phyloP scores from a whole-genome alignment of 495 filamentous ascomycete genomes.

The Penicillium coprophilum region DNA sequence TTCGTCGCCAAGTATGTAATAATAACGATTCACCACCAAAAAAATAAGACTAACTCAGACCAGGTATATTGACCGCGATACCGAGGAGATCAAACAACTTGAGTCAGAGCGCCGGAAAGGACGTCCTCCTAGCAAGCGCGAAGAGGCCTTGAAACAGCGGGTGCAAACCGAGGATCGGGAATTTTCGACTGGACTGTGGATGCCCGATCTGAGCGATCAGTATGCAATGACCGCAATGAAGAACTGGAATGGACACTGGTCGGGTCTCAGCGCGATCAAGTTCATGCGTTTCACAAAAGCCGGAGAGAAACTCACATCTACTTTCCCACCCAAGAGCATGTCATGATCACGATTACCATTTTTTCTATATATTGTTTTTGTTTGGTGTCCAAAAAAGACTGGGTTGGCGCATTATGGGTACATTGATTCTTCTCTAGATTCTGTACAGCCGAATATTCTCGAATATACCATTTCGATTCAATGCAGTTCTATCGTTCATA shows the following conservation, averaged over 20 bases:
- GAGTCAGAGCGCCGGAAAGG: constrained; percentile 78
- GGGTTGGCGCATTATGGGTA: constrained; percentile 31
- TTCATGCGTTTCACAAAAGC: constrained; percentile 61
- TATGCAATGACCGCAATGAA: constrained; percentile 53
- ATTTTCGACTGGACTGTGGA: constrained; percentile 78
- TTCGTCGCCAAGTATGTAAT: constrained; percentile 60
- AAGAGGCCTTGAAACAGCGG: constrained; percentile 72
- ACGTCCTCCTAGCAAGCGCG: constrained; percentile 71
- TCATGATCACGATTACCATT: constrained; percentile 37
- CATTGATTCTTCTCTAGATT: constrained; percentile 16
- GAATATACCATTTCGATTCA: constrained; percentile 15
- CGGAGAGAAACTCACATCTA: constrained; percentile 56
- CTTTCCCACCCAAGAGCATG: constrained; percentile 68
- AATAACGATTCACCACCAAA: neutral
- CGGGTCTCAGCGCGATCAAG: constrained; percentile 56
- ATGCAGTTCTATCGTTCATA: constrained; percentile 2
- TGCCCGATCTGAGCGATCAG: constrained; percentile 59
- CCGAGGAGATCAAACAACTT: constrained; percentile 70
- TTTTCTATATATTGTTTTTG: constrained; percentile 14
- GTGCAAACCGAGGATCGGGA: constrained; percentile 73
- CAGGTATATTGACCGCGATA: constrained; percentile 76
- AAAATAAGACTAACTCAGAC: neutral
- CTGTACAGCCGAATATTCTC: constrained; percentile 14
- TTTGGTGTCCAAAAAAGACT: constrained; percentile 16
- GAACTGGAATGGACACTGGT: constrained; percentile 64